A percentile compares a stretch with the other conserved stretches of the same genome.
Evolutionary conservation across 225 moss, liverwort and hornwort genomes (phyloP).

Genomic region (Pseudisothecium myosuroides): DNA sequence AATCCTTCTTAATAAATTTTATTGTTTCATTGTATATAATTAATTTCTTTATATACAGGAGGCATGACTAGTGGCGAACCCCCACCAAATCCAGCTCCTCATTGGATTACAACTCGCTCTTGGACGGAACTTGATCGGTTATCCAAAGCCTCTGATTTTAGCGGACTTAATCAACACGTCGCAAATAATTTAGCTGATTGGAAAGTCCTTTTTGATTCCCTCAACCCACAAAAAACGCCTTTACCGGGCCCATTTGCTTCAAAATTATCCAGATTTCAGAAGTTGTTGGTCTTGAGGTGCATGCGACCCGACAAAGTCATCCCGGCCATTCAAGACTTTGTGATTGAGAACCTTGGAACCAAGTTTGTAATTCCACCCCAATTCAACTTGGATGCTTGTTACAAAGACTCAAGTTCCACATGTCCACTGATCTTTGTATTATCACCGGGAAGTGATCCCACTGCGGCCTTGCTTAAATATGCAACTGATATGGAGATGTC

Average conservation of each 20-base stretch:
- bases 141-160: conserved; percentile 29
- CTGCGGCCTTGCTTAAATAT: conserved; percentile 65
- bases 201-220: conserved; percentile 56
- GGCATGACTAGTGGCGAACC: conserved; percentile 65
- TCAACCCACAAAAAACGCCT: conserved; percentile 61
- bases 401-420: conserved; percentile 68
- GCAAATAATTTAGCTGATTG: conserved; percentile 32
- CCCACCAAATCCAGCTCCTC: conserved; percentile 56
- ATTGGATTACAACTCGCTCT: conserved; percentile 71
- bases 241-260: conserved; percentile 30
- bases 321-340: conserved; percentile 85
- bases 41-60: background rate
- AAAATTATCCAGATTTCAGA: conserved; percentile 40
- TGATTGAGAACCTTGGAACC: conserved; percentile 53
- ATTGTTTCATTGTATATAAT: background rate
- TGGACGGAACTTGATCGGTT: conserved; percentile 71
- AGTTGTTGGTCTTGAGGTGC: conserved; percentile 56
- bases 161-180: conserved; percentile 44
- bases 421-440: conserved; percentile 86
- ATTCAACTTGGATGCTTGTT: conserved; percentile 80
- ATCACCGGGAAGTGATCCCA: conserved; percentile 87
- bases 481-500: conserved; percentile 84
- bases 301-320: conserved; percentile 89
- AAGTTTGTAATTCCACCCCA: conserved; percentile 68
- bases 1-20: background rate